Evolutionary conservation across 1,284 basidiomycete genomes (phyloP), one percentile per base, ranked within the genome.

Genomic region (Xerocomus cyaneibrunnescens): DNA sequence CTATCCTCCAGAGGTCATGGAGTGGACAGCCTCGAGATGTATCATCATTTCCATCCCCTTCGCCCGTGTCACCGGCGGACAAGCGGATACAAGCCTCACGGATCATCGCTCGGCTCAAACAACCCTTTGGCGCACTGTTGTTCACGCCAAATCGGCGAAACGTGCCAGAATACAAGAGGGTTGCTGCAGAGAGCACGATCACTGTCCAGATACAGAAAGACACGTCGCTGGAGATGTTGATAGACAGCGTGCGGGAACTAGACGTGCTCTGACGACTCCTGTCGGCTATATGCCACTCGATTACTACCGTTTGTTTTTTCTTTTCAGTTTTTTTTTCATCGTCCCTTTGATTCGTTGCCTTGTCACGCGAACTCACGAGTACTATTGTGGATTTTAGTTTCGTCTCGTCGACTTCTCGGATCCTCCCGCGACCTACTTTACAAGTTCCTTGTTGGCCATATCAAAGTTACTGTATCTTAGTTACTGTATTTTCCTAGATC

Each of bases 261-360:
- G 41, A 45, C 17, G 48, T 39, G 22, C 19, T 50, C 8, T 45
- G 4, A 23, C 5, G 10, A 13, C 16, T 7, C 3, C 8, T 10
- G 6, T 16, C 19, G 14, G 6, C 23, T 19, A 28, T 10, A 12
- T 9, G 39, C 2, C 3, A 12, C 36, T 30, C 8, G 10, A 12
- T 12, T 21, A 12, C 21, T 22, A 21, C 13, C 5, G 7, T 35
- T 17, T 2, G 34, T 19, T 32, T 32, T n/a, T 8, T 7, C 7
- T n/a, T 6, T n/a, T 13, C 13, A 2, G 32, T 13, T 21, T 21
- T 27, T 10, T 5, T 5, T 6, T 27, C 6, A 27, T 27, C 6
- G 10, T 27, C 27, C 27, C 6, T 27, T 6, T 10, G 27, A 27
- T 27, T 27, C 27, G 5, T 5, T 27, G 27, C 27, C 75, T n/a